phyloP scores from a whole-genome alignment of 306 rosid species.

The Calophaca sinica region DNA sequence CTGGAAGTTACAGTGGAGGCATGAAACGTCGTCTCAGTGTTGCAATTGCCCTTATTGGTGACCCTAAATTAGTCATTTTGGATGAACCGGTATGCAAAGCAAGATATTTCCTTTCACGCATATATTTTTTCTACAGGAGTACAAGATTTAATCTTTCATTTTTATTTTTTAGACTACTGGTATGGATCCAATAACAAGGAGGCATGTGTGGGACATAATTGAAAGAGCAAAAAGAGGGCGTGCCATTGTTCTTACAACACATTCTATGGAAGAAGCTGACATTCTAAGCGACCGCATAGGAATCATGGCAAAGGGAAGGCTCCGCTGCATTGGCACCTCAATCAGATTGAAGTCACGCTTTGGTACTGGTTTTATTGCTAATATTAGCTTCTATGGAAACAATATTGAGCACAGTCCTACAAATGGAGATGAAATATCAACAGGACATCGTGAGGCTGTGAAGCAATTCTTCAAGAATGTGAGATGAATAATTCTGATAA shows the following conservation, averaged over 20 bases:
- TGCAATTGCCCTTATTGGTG: conserved; percentile 89
- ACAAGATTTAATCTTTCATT: conserved; percentile 42
- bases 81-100: conserved; percentile 81
- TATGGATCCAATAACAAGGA: conserved; percentile 94
- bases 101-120: conserved; percentile 14
- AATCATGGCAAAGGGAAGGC: conserved; percentile 94
- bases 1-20: conserved; percentile 94
- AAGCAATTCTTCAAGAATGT: conserved; percentile 79
- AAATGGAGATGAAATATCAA: conserved; percentile 49
- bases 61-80: conserved; percentile 80
- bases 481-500: conserved; percentile 46
- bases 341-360: conserved; percentile 81
- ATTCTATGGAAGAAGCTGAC: conserved; percentile 99
- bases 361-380: conserved; percentile 81
- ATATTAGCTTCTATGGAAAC: conserved; percentile 64
- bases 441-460: conserved; percentile 60
- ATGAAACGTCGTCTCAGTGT: conserved; percentile 95
- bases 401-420: conserved; percentile 53
- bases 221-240: conserved; percentile 86
- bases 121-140: conserved; percentile 38
- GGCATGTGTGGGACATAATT: conserved; percentile 93
- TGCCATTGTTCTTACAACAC: conserved; percentile 85
- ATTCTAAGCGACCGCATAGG: conserved; percentile 88
- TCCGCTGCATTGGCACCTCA: conserved; percentile 89
- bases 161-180: conserved; percentile 76